Percentiles rank a stretch among this genome's conserved stretches.
Evolutionary conservation across 352 stramenopile species (phyloP).

Genomic region (Globisporangium sylvaticum): DNA sequence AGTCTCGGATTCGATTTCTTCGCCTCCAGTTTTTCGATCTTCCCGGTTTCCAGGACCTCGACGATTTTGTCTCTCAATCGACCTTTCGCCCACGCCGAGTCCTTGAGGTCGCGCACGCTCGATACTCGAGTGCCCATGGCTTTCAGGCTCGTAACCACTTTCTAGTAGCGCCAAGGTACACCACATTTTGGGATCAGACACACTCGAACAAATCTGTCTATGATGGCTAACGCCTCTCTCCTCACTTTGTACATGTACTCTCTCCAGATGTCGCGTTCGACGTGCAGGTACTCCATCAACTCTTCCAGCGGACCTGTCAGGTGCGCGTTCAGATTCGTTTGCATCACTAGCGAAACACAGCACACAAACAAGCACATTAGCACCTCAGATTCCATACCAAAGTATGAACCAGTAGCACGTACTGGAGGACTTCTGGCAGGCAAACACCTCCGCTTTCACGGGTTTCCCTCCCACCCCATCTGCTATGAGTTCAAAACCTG

Average conservation of each 20-base stretch:
- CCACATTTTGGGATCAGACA: background rate
- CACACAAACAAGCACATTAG: slow-evolving; percentile 5
- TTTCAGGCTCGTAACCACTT: slow-evolving; percentile 74
- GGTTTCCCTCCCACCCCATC: slow-evolving; percentile 28
- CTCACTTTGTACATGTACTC: slow-evolving; percentile 81
- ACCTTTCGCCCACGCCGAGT: slow-evolving; percentile 62
- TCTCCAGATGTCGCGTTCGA: slow-evolving; percentile 72
- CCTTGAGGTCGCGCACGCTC: slow-evolving; percentile 58
- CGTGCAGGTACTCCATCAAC: slow-evolving; percentile 76
- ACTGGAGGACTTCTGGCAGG: slow-evolving; percentile 75
- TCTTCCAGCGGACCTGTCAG: slow-evolving; percentile 73
- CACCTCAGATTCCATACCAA: background rate
- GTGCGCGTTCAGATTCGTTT: slow-evolving; percentile 72
- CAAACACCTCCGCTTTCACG: slow-evolving; percentile 51
- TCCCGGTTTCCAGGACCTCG: slow-evolving; percentile 72
- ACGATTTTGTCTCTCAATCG: slow-evolving; percentile 68
- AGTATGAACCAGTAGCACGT: slow-evolving; percentile 5
- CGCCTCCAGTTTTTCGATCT: slow-evolving; percentile 73
- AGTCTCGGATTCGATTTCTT: slow-evolving; percentile 67
- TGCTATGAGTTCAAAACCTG: slow-evolving; percentile 45
- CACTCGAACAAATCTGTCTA: background rate
- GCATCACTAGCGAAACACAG: slow-evolving; percentile 34
- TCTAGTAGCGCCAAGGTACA: slow-evolving; percentile 23
- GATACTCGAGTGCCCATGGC: slow-evolving; percentile 51
- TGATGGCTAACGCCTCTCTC: background rate